Evolutionary conservation across 2,329 filamentous ascomycete species (phyloP).

Genomic region (Ceratocystis huliohia): DNA sequence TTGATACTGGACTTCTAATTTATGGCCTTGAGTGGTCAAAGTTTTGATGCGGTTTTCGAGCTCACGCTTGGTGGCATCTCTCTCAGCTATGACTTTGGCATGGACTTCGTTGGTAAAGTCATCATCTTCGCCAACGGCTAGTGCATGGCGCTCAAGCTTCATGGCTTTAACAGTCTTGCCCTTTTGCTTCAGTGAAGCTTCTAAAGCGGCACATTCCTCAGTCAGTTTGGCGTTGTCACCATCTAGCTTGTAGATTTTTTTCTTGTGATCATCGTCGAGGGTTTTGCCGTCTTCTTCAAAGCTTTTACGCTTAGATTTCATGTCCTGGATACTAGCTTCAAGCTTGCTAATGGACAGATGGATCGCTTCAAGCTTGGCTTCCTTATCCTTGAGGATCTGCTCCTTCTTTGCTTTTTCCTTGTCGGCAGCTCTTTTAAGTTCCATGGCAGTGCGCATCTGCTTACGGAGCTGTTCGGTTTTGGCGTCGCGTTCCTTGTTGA

Average conservation of each 20-base stretch:
- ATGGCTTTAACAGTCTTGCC: conserved; percentile 56
- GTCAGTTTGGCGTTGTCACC: conserved; percentile 48
- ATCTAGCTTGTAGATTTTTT: conserved; percentile 40
- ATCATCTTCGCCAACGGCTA: conserved; percentile 48
- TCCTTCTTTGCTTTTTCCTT: conserved; percentile 70
- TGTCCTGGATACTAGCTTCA: conserved; percentile 48
- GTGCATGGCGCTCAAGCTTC: conserved; percentile 55
- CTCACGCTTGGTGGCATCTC: conserved; percentile 12
- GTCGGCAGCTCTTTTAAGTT: conserved; percentile 68
- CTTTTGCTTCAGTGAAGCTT: conserved; percentile 57
- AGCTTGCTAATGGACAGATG: conserved; percentile 58
- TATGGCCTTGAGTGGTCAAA: conserved; percentile 32
- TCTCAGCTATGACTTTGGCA: conserved; percentile 9
- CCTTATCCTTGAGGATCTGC: conserved; percentile 54
- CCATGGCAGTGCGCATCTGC: conserved; percentile 66
- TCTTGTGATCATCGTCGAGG: conserved; percentile 39
- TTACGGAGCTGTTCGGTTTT: conserved; percentile 73
- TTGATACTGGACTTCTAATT: conserved; percentile 33
- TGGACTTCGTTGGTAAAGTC: conserved; percentile 43
- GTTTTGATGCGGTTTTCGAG: conserved; percentile 14
- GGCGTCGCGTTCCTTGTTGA: conserved; percentile 81
- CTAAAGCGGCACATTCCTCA: conserved; percentile 50
- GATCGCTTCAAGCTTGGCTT: conserved; percentile 54
- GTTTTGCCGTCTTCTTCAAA: conserved; percentile 43
- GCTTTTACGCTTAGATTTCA: conserved; percentile 42